Conservation (phyloP, 1,284 basidiomycete species). For the Mycena sp. region DNA sequence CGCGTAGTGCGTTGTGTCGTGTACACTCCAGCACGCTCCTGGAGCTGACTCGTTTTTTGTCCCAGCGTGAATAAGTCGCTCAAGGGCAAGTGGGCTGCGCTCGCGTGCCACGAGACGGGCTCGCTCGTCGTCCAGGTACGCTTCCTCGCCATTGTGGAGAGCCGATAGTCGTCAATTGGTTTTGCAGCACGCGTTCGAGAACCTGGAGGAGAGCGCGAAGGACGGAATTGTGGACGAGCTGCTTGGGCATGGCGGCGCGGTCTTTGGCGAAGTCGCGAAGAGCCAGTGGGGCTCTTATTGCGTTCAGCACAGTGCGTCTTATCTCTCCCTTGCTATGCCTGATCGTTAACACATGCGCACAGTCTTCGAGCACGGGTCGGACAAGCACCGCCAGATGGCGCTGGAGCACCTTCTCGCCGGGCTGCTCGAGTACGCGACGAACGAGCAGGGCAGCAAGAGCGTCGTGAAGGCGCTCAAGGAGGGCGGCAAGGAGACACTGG, state of each 20-base stretch:
- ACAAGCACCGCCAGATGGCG: constrained; percentile 74
- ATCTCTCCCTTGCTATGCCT: background rate
- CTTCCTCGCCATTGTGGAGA: too few relatives aligned
- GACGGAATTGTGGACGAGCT: constrained; percentile 84
- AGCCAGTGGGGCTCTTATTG: constrained; percentile 89
- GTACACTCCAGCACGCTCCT: background rate
- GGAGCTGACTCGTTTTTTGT: constrained; percentile 8
- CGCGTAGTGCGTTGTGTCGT: constrained; percentile 66
- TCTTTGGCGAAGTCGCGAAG: constrained; percentile 81
- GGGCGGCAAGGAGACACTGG: constrained; percentile 76
- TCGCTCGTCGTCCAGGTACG: constrained; percentile 82
- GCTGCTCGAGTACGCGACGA: constrained; percentile 78
- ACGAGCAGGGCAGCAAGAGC: constrained; percentile 84
- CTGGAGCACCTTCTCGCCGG: constrained; percentile 77
- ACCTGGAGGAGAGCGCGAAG: constrained; percentile 82
- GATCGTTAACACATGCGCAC: background rate
- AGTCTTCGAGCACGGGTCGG: constrained; percentile 85
- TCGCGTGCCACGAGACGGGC: constrained; percentile 89
- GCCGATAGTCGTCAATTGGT: too few relatives aligned
- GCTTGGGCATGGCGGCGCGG: constrained; percentile 70
- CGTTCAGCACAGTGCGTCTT: constrained; percentile 77
- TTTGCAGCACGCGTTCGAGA: constrained; percentile 83
- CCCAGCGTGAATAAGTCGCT: constrained; percentile 82
- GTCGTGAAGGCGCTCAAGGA: constrained; percentile 86
- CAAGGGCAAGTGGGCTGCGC: constrained; percentile 85